Conservation (phyloP, 768 basidiomycete species). For the Mycena polygramma region DNA sequence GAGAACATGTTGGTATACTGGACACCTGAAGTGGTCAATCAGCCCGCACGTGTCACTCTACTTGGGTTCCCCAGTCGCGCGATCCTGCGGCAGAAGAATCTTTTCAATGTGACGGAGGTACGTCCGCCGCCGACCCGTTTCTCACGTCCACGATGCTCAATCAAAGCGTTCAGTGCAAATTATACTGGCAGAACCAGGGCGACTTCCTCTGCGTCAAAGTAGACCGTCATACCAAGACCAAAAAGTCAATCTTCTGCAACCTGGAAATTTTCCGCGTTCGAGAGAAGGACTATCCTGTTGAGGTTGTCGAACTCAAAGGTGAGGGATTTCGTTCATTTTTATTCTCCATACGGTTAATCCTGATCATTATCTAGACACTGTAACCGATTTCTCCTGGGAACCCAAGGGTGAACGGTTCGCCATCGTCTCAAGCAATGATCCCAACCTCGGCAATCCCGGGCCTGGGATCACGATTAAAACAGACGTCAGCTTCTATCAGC, state of each 20-base stretch:
- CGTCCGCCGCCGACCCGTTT: constrained; percentile 44
- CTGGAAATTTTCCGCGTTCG: constrained; percentile 97
- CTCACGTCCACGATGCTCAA: constrained; percentile 14
- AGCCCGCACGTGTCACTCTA: constrained; percentile 96
- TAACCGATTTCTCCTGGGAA: constrained; percentile 98
- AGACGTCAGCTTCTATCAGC: constrained; percentile 95
- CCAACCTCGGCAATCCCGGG: constrained; percentile 90
- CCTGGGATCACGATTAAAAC: constrained; percentile 97
- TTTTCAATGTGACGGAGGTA: constrained; percentile 98
- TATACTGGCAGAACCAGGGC: constrained; percentile 98
- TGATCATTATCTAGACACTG: constrained; percentile 73
- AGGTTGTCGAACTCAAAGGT: constrained; percentile 98
- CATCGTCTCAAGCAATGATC: constrained; percentile 94
- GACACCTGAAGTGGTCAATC: constrained; percentile 97
- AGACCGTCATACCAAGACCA: constrained; percentile 98
- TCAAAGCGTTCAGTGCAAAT: constrained; percentile 79
- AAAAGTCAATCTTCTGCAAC: constrained; percentile 98
- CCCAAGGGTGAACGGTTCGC: constrained; percentile 98
- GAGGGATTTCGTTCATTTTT: constrained; percentile 22
- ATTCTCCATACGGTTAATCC: neutral
- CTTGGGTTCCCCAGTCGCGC: constrained; percentile 88
- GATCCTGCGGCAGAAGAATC: constrained; percentile 92
- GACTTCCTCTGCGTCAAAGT: constrained; percentile 99
- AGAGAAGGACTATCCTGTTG: constrained; percentile 98
- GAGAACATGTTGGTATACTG: constrained; percentile 98